Base-by-base conservation (phyloP, 768 basidiomycete genomes). In the Leucocoprinus leucothites region DNA sequence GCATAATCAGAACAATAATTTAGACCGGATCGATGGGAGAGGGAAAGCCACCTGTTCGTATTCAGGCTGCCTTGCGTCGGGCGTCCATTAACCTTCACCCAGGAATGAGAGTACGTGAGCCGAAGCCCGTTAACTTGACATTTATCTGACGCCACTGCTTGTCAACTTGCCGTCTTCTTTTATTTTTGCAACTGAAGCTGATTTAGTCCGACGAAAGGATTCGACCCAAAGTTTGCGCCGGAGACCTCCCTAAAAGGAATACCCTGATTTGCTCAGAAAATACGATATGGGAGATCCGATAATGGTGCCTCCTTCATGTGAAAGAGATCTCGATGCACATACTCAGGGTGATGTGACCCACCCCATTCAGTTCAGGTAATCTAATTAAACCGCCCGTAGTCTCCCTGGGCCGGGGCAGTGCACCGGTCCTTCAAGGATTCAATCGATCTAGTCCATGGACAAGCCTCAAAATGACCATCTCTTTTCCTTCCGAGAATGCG, bases 121-220 rank as follows among this genome's bases (percentile, higher is more conserved):
- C 66, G 73, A 77, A 72, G 70, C 60, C 64, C 61, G 63, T 67
- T 68, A 71, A 64, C 67, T 64, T 74, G 70, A 70, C 74, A 75
- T 71, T 48, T 66, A 66, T 67, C 66, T 62, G 66, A 71, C 74
- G 72, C 73, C 73, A 73, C 74, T 64, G 48, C 61, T 68, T 72
- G 71, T 71, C 72, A 75, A 64, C 64, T 38, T 38, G 38, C 6
- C 67, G 69, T 60, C 69, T 66, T 70, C 63, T 62, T 57, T 31
- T 22, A 48, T 52, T 53, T 48, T 48, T 58, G 4, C 38, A 38
- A 13, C 11, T 58, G 50, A 45, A 40, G 52, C 46, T 42, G 53
- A 55, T 55, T 48, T 56, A 34, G 47, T 43, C 40, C 35, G 31
- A 48, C 47, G 54, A 36, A 53, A 43, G 42, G 55, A 60, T 64